Base-by-base conservation (phyloP, 2,329 filamentous ascomycete species). In the Ophiostoma montium region DNA sequence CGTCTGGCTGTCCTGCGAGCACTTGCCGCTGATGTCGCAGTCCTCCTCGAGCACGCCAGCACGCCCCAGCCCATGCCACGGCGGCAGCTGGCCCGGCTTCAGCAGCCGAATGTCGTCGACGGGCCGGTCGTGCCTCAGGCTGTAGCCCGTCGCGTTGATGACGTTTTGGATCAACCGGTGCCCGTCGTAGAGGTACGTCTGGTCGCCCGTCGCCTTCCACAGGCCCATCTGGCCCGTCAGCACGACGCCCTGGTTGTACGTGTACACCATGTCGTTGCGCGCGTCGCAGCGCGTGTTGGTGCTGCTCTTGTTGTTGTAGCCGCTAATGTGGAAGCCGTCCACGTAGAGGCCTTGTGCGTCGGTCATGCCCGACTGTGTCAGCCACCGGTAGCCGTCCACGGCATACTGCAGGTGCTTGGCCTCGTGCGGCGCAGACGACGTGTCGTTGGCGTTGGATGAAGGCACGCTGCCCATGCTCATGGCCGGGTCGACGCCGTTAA, bases 181-280 rank as follows among this genome's bases (percentile, higher is more conserved):
- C 0, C 86, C 90, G 50, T 95, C 87, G 18, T 74, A 64, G 1
- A 95, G 70, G 60, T 88, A 95, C 1, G 67, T 71, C 2, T 69
- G 63, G n/a, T 79, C 75, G 12, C 83, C 84, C 0, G 86, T 95
- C 13, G 79, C 80, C 53, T 85, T 75, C 78, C 84, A 95, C 0
- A 95, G 71, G 1, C 82, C 84, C 32, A 86, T 77, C 49, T 87
- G 76, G 12, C 87, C 89, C 5, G 85, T 88, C 19, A 95, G 74
- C 1, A 96, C 60, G 4, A 95, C 87, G 19, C 89, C 90, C 64
- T 96, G 90, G 65, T 96, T 96, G 68, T 96, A 95, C 0, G 88
- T 94, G 64, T 89, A 95, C 9, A 95, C 83, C 80, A 88, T 90
- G 57, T 89, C 79, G 63, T 95, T 86, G 45, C 88, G 77, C 46